Conservation (phyloP, 371 early-diverging fungal genomes). For the Syncephalis plumigaleata region DNA sequence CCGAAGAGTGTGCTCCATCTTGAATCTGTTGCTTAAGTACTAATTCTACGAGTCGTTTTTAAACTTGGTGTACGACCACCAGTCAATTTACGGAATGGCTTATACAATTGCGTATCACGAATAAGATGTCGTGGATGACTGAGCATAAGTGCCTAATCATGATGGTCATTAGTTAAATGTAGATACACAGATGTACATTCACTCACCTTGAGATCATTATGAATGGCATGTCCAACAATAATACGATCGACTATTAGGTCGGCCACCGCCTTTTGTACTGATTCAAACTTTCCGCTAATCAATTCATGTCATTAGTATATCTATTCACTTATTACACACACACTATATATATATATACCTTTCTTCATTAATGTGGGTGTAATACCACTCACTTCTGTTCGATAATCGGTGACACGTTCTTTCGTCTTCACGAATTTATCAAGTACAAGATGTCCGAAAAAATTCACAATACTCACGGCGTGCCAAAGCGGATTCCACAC, state of each 20-base stretch:
- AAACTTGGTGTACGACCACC: slow-evolving; percentile 54
- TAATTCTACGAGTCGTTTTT: slow-evolving; percentile 51
- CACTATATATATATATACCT: slow-evolving; percentile 13
- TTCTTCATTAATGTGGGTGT: slow-evolving; percentile 48
- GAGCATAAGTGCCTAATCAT: slow-evolving; percentile 35
- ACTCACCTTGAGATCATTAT: slow-evolving; percentile 57
- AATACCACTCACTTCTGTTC: slow-evolving; percentile 87
- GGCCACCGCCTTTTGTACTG: slow-evolving; percentile 58
- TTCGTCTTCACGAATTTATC: slow-evolving; percentile 72
- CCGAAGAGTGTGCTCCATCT: slow-evolving; percentile 76
- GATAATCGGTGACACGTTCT: slow-evolving; percentile 79
- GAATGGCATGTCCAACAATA: slow-evolving; percentile 80
- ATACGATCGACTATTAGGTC: slow-evolving; percentile 65
- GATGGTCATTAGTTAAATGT: neutral
- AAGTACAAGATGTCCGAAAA: slow-evolving; percentile 64
- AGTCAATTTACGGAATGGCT: slow-evolving; percentile 44
- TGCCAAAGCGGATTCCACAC: slow-evolving; percentile 62
- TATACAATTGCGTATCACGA: slow-evolving; percentile 73
- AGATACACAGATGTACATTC: neutral
- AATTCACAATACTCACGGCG: slow-evolving; percentile 89
- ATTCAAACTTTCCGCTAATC: slow-evolving; percentile 31
- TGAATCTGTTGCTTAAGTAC: slow-evolving; percentile 68
- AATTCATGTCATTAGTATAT: neutral
- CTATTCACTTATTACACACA: neutral
- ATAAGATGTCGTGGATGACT: slow-evolving; percentile 57